Conservation (phyloP, 805 yeast species). For the Nakazawaea sp. region DNA sequence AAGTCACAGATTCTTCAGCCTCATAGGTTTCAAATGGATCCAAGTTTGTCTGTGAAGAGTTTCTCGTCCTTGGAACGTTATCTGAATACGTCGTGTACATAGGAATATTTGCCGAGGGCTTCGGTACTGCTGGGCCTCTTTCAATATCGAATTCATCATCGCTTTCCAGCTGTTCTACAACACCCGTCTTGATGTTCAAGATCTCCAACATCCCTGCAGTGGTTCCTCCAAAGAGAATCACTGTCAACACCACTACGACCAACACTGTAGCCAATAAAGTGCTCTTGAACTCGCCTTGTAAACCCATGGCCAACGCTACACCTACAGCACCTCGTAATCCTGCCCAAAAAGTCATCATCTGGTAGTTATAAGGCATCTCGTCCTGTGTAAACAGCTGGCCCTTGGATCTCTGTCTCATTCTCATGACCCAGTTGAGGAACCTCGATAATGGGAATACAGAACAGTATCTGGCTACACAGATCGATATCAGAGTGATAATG, state of each 20-base stretch:
- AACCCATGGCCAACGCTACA: constrained; percentile 96
- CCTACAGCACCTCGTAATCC: constrained; percentile 99
- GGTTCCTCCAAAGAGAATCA: constrained; percentile 95
- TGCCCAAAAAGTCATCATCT: constrained; percentile 99
- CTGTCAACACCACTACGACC: constrained; percentile 95
- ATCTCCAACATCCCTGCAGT: constrained; percentile 98
- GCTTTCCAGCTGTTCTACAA: constrained; percentile 71
- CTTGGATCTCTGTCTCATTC: constrained; percentile 47
- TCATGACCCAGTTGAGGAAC: constrained; percentile 72
- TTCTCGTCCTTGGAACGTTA: constrained; percentile 18
- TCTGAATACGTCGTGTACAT: constrained; percentile 14
- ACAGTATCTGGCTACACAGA: constrained; percentile 94
- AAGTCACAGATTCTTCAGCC: constrained; percentile 16
- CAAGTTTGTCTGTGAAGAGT: constrained; percentile 18
- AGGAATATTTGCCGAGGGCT: constrained; percentile 15
- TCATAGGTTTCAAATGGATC: constrained; percentile 3
- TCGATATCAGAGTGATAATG: constrained; percentile 81
- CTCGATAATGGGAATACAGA: constrained; percentile 93
- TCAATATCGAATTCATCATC: constrained; percentile 97
- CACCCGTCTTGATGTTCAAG: constrained; percentile 87
- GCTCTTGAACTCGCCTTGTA: constrained; percentile 89
- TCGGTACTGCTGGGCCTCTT: constrained; percentile 26
- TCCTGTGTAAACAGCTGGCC: constrained; percentile 51
- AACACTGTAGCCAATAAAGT: constrained; percentile 89
- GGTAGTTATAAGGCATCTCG: constrained; percentile 92